phyloP scores from a whole-genome alignment of 1,284 basidiomycete species.

The Rhizopogon parksii region DNA sequence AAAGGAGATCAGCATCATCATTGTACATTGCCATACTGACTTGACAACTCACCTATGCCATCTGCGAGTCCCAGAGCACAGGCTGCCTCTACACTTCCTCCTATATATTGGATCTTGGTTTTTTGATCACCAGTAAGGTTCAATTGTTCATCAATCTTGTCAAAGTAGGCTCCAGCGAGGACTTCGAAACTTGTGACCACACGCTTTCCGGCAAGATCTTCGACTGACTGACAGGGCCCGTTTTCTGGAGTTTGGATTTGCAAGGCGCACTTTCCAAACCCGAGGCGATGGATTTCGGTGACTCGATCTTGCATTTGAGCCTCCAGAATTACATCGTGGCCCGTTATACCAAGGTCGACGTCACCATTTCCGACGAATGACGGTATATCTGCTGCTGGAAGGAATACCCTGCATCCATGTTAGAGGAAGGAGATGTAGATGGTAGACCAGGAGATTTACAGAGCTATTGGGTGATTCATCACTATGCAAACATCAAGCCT shows the following conservation, averaged over 20 bases:
- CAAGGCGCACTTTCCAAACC: slow-evolving; percentile 91
- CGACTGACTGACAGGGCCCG: slow-evolving; percentile 62
- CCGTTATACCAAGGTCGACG: slow-evolving; percentile 89
- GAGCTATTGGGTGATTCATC: slow-evolving; percentile 88
- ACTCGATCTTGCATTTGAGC: slow-evolving; percentile 73
- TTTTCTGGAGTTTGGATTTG: slow-evolving; percentile 93
- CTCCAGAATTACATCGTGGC: slow-evolving; percentile 96
- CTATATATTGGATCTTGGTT: slow-evolving; percentile 92
- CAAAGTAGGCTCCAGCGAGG: slow-evolving; percentile 78
- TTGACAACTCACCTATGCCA: slow-evolving; percentile 74
- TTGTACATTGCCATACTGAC: background rate
- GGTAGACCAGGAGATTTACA: slow-evolving; percentile 42
- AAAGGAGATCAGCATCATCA: slow-evolving; percentile 10
- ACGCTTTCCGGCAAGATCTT: slow-evolving; percentile 84
- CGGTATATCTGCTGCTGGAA: slow-evolving; percentile 95
- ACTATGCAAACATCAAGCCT: slow-evolving; percentile 90
- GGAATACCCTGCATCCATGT: slow-evolving; percentile 71
- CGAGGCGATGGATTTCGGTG: slow-evolving; percentile 77
- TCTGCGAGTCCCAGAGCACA: slow-evolving; percentile 96
- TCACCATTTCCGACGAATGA: slow-evolving; percentile 98
- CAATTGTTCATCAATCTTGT: slow-evolving; percentile 57
- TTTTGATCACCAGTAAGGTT: slow-evolving; percentile 41
- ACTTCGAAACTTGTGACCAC: slow-evolving; percentile 94
- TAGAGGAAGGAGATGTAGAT: slow-evolving; percentile 8
- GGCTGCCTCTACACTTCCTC: slow-evolving; percentile 96